phyloP scores from a whole-genome alignment of 1,284 basidiomycete genomes.

The Leccinum solheimii region DNA sequence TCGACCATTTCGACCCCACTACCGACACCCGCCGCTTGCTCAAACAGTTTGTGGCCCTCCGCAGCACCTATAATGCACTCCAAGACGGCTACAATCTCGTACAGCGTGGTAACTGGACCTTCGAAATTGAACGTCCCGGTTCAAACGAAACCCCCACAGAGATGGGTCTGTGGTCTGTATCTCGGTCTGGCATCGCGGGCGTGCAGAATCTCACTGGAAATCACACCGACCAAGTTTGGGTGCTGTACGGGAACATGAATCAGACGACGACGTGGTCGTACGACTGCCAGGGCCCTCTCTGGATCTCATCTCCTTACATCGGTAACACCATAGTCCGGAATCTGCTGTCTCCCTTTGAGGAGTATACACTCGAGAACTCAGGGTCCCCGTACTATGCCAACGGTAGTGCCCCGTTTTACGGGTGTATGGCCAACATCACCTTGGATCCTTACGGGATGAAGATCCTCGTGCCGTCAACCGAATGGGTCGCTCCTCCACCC shows the following conservation, averaged over 20 bases:
- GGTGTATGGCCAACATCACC: conserved; percentile 67
- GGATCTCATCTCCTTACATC: conserved; percentile 78
- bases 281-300: conserved; percentile 56
- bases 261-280: conserved; percentile 60
- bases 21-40: conserved; percentile 72
- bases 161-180: conserved; percentile 83
- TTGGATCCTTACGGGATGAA: conserved; percentile 81
- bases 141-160: conserved; percentile 80
- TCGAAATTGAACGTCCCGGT: conserved; percentile 73
- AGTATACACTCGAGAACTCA: conserved; percentile 66
- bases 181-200: conserved; percentile 58
- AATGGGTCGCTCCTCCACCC: conserved; percentile 73
- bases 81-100: conserved; percentile 85
- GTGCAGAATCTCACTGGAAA: conserved; percentile 59
- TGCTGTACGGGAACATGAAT: conserved; percentile 86
- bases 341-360: conserved; percentile 81
- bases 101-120: conserved; percentile 81
- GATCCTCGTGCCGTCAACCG: conserved; percentile 64
- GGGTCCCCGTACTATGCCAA: conserved; percentile 59
- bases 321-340: conserved; percentile 67
- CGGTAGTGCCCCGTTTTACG: conserved; percentile 60
- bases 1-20: conserved; percentile 93
- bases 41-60: conserved; percentile 70
- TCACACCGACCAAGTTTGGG: conserved; percentile 70
- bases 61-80: conserved; percentile 65